Evolutionary conservation across 1,284 basidiomycete species (phyloP).

Genomic region (Nidula niveotomentosa): DNA sequence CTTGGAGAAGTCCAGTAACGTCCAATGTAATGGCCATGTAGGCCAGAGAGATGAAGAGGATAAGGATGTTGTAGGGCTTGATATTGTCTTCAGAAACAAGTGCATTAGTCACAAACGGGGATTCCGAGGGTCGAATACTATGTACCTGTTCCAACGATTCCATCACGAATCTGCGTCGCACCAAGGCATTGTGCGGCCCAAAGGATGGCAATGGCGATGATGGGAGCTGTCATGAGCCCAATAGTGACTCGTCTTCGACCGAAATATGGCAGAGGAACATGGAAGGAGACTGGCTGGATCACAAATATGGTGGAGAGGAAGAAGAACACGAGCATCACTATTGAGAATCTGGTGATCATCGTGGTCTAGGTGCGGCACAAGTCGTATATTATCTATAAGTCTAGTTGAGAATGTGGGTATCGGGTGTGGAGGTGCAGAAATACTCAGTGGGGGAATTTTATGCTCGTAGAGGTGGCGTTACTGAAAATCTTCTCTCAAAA

Average conservation of each 20-base stretch:
- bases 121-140: background rate
- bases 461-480: too few species aligned
- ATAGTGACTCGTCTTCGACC: conserved; percentile 44
- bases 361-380: background rate
- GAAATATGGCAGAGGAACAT: conserved; percentile 33
- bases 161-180: conserved; percentile 61
- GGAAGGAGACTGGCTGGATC: conserved; percentile 61
- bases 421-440: too few species aligned
- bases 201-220: conserved; percentile 77
- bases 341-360: conserved; percentile 49
- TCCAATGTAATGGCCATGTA: conserved; percentile 96
- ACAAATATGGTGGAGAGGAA: conserved; percentile 74
- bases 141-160: conserved; percentile 59
- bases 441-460: too few species aligned
- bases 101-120: too few species aligned
- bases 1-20: conserved; percentile 84
- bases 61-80: conserved; percentile 91
- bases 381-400: too few species aligned
- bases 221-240: conserved; percentile 75
- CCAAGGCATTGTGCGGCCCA: conserved; percentile 77
- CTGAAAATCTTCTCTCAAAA: too few species aligned
- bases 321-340: conserved; percentile 73
- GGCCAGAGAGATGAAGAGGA: conserved; percentile 89
- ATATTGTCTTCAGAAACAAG: conserved; percentile 56
- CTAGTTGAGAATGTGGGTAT: too few species aligned